A percentile compares a stretch with the other conserved stretches of the same genome.
Evolutionary conservation across 441 rosid genomes (phyloP).

Genomic region (Euphorbia celastroides): DNA sequence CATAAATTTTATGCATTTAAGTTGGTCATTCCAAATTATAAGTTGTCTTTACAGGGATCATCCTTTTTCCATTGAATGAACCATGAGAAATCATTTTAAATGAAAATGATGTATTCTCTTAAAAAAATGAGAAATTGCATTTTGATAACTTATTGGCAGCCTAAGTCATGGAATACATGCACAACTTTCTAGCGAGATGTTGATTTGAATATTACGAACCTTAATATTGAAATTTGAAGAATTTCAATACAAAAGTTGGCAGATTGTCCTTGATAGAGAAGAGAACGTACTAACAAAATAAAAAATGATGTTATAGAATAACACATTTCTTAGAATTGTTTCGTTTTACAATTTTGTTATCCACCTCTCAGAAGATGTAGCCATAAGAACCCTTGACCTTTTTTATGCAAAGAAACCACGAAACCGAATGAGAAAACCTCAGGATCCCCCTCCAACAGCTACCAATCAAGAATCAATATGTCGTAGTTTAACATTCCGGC

Average conservation of each 20-base stretch:
- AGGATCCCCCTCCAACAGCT: constrained; percentile 22
- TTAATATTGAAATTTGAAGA: background rate
- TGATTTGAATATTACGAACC: background rate
- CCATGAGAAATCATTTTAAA: background rate
- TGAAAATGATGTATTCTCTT: background rate
- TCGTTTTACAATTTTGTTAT: too few species aligned
- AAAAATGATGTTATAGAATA: too few species aligned
- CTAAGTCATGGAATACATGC: background rate
- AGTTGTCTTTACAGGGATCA: background rate
- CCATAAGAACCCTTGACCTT: constrained; percentile 30
- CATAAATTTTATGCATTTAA: background rate
- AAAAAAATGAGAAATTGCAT: background rate
- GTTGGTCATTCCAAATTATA: background rate
- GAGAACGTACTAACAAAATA: too few species aligned
- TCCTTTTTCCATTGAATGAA: background rate
- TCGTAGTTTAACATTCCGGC: constrained; percentile 51
- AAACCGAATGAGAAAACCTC: constrained; percentile 7
- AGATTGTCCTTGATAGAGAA: background rate
- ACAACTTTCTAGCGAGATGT: background rate
- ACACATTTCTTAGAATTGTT: too few species aligned
- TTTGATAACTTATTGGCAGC: background rate
- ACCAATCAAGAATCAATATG: constrained; percentile 53
- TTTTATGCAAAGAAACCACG: constrained; percentile 6
- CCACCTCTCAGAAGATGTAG: constrained; percentile 82
- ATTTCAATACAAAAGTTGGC: background rate